Evolutionary conservation across 805 yeast genomes (phyloP).

Genomic region (Ogataea kodamae): DNA sequence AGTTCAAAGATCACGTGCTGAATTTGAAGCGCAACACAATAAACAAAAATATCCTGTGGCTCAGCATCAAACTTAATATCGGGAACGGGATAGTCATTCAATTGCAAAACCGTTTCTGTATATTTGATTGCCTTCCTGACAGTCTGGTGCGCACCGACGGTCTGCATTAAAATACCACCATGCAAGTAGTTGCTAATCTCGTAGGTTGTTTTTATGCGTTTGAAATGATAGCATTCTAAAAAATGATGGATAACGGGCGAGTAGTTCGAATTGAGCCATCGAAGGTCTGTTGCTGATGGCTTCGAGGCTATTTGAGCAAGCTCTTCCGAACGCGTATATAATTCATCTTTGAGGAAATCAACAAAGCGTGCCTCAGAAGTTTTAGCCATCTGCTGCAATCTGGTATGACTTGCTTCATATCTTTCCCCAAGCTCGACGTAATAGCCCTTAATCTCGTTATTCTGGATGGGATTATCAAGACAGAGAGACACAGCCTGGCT

Average conservation of each 20-base stretch:
- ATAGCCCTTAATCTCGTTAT: constrained; percentile 8
- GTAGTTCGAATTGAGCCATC: constrained; percentile 22
- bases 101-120: constrained; percentile 23
- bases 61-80: constrained; percentile 15
- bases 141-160: constrained; percentile 13
- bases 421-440: constrained; percentile 14
- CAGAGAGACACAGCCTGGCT: constrained; percentile 10
- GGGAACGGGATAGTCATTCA: constrained; percentile 33
- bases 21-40: constrained; percentile 30
- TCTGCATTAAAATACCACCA: constrained; percentile 15
- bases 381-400: constrained; percentile 4
- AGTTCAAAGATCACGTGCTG: constrained; percentile 32
- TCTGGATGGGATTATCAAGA: constrained; percentile 12
- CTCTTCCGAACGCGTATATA: constrained; percentile 18
- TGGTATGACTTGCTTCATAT: constrained; percentile 9
- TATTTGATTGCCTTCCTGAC: constrained; percentile 19
- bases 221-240: constrained; percentile 24
- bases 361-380: constrained; percentile 14
- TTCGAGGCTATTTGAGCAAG: constrained; percentile 16
- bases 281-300: constrained; percentile 16
- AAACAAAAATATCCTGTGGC: constrained; percentile 6
- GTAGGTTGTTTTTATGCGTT: constrained; percentile 26
- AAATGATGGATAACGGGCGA: constrained; percentile 20
- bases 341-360: constrained; percentile 17
- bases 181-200: constrained; percentile 24